These are phyloP conservation scores for Aspergillus sclerotiicarbonarius DNA, from an alignment of 495 filamentous ascomycete genomes.

Conservation along the genomic window DNA sequence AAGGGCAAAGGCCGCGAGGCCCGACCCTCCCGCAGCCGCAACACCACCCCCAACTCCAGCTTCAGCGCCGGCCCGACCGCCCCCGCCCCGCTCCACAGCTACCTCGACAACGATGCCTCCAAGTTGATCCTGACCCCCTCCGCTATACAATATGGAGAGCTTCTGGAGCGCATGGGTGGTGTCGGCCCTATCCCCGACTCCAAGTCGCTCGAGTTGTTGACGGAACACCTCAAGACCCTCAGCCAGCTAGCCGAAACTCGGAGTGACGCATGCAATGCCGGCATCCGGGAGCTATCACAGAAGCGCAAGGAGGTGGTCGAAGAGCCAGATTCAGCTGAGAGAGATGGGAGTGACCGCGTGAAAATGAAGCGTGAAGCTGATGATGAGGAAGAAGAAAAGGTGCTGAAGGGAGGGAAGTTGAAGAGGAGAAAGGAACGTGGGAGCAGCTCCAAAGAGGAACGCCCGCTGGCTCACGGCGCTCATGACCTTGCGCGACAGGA, in stretches of 20 bases:
- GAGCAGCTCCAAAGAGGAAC: conserved; percentile 49
- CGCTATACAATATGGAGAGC: conserved; percentile 65
- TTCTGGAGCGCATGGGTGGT: conserved; percentile 65
- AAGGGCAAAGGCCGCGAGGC: conserved; percentile 76
- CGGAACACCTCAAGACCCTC: conserved; percentile 64
- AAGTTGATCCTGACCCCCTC: conserved; percentile 54
- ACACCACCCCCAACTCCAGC: conserved; percentile 74
- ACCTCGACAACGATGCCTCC: conserved; percentile 62
- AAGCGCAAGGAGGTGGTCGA: conserved; percentile 61
- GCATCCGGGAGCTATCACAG: conserved; percentile 67
- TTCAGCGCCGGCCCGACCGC: conserved; percentile 48
- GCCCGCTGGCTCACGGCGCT: conserved; percentile 60
- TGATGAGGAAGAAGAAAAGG: conserved; percentile 54
- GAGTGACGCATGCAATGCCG: conserved; percentile 62
- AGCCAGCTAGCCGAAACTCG: conserved; percentile 63
- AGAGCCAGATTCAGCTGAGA: conserved; percentile 40
- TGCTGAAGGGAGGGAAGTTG: conserved; percentile 43
- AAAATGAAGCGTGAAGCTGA: conserved; percentile 53
- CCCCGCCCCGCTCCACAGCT: conserved; percentile 50
- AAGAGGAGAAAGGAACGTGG: conserved; percentile 55
- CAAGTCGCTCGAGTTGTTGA: conserved; percentile 65
- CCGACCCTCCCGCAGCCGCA: conserved; percentile 76
- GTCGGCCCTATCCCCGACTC: conserved; percentile 70
- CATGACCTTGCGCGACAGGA: conserved; percentile 67
- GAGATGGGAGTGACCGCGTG: conserved; percentile 39